phyloP scores from a whole-genome alignment of 2,329 filamentous ascomycete genomes.

The Arthrobotrys entomopaga region DNA sequence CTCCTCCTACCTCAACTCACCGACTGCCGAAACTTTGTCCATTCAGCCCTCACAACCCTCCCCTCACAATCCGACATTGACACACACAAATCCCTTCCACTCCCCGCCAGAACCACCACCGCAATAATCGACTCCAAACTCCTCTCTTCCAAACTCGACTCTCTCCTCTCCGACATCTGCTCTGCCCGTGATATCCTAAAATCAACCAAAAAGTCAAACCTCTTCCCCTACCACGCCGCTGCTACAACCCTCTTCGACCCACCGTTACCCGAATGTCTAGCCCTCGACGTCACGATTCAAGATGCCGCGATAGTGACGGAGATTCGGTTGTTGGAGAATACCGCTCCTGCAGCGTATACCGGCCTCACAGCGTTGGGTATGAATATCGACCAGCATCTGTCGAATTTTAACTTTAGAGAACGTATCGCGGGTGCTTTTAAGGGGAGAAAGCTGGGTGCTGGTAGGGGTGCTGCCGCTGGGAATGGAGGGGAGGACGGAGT shows the following conservation, averaged over 20 bases:
- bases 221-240: conserved; percentile 60
- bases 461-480: conserved; percentile 59
- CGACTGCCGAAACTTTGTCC: conserved; percentile 57
- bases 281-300: conserved; percentile 76
- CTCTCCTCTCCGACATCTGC: conserved; percentile 31
- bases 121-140: conserved; percentile 64
- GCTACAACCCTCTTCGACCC: conserved; percentile 68
- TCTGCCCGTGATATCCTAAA: conserved; percentile 53
- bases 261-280: conserved; percentile 73
- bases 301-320: conserved; percentile 77
- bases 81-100: conserved; percentile 64
- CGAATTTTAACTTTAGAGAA: conserved; percentile 56
- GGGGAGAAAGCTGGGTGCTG: conserved; percentile 14
- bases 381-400: conserved; percentile 41
- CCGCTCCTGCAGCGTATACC: conserved; percentile 31
- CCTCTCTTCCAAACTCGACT: conserved; percentile 33
- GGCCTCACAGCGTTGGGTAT: conserved; percentile 29
- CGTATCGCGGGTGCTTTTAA: conserved; percentile 57
- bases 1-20: conserved; percentile 57
- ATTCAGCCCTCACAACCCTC: conserved; percentile 48
- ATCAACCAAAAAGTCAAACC: conserved; percentile 59
- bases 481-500: conserved; percentile 67
- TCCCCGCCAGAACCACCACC: conserved; percentile 64
- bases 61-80: conserved; percentile 57
- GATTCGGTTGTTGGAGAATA: conserved; percentile 74